Base-by-base conservation (phyloP, 768 basidiomycete genomes). In the Kwoniella mangroviensis region DNA sequence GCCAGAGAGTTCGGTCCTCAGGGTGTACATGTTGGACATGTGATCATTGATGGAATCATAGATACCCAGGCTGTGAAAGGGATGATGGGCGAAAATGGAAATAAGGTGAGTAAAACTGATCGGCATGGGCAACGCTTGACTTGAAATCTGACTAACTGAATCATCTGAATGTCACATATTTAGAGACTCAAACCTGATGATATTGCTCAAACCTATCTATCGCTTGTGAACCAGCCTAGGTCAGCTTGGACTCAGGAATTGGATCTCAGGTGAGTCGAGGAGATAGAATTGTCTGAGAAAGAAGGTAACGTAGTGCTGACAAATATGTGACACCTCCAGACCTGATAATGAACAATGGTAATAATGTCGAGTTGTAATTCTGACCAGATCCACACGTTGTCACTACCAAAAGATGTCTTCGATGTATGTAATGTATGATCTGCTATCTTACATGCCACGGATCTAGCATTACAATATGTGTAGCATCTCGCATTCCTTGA, bases 21-120 rank as follows among this genome's bases (percentile, higher is more conserved):
- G 55, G 81, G 79, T 13, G 75, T 84, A 3, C 83, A 84, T 59
- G 81, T 83, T 21, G 76, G 77, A 1, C 80, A 82, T 73, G 73
- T 81, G 53, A 78, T 77, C 40, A 58, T 77, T 13, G 81, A 82
- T 67, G 81, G 81, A 5, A 34, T 70, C 22, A 75, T 75, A 57
- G 73, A 78, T 56, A 81, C 75, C 17, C 63, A 71, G 19, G 60
- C 73, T 9, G 71, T 78, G 21, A 41, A 45, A 28, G 63, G 58
- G 2, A 66, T 72, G 63, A 70, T 67, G 51, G 79, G 79, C 7
- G 72, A 75, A 34, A 70, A 63, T 34, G 71, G 70, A n/a, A 68
- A 66, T 10, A 72, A 43, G 24, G 72, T 75, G 62, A 56, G 73
- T 34, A 34, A 6, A 34, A 34, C 34, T 34, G 34, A 34, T 34